phyloP scores from a whole-genome alignment of 2,329 filamentous ascomycete species.

The Cladophialophora bantiana region DNA sequence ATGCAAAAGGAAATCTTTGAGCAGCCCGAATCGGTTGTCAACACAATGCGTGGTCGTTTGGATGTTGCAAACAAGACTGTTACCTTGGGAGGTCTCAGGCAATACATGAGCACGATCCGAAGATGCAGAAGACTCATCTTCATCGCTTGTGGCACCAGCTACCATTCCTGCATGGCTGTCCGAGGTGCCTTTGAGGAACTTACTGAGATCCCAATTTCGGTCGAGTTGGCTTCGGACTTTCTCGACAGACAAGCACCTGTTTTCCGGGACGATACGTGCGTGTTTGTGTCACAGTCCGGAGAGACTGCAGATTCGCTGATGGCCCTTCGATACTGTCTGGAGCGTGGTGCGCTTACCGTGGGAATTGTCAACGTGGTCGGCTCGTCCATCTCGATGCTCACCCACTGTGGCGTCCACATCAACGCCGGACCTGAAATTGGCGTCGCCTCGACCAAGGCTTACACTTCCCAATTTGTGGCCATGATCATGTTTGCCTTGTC shows the following conservation, averaged over 20 bases:
- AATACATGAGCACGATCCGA: constrained; percentile 95
- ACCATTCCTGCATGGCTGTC: constrained; percentile 99
- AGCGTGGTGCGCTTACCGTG: constrained; percentile 95
- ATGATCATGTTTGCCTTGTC: constrained; percentile 99
- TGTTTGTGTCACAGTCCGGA: constrained; percentile 98
- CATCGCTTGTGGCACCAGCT: constrained; percentile 97
- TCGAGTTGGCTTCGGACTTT: constrained; percentile 98
- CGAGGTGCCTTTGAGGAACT: constrained; percentile 97
- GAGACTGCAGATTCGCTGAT: constrained; percentile 98
- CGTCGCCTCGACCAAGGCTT: constrained; percentile 98
- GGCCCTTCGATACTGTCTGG: constrained; percentile 96
- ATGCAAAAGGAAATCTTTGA: constrained; percentile 99
- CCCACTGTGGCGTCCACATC: constrained; percentile 99
- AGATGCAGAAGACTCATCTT: constrained; percentile 98
- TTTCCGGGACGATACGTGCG: constrained; percentile 98
- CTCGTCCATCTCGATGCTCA: constrained; percentile 97
- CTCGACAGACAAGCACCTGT: constrained; percentile 94
- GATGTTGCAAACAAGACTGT: constrained; percentile 93
- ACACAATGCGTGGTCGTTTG: constrained; percentile 99
- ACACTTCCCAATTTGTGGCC: constrained; percentile 98
- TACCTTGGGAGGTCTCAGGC: constrained; percentile 91
- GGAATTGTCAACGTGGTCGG: constrained; percentile 99
- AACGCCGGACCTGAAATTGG: constrained; percentile 98
- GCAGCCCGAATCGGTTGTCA: constrained; percentile 98
- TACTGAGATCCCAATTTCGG: constrained; percentile 95